Base-by-base conservation (phyloP, 306 rosid genomes). In the Rubus parviflorus region DNA sequence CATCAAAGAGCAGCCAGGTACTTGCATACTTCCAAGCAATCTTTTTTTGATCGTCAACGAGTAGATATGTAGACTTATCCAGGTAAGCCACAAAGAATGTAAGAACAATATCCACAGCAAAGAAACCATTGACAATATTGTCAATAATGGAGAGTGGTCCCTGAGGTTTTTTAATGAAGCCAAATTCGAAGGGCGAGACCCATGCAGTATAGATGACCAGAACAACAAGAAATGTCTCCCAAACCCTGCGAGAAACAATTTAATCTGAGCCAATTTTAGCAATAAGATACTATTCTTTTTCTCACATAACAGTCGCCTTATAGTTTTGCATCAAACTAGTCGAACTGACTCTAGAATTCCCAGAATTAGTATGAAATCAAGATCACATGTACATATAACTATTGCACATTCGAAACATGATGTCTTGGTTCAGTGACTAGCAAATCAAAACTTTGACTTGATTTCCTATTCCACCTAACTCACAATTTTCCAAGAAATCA, bases 141-240 rank as follows among this genome's bases (percentile, higher is more conserved):
- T 92, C 99, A 0, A 78, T 23, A 38, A 89, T 70, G 40, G 97
- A 75, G 45, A 96, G 94, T 0, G 92, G 93, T 17, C 74, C 75
- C 58, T 81, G 64, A 38, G 98, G 98, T 75, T 89, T 89, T 64
- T 63, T 72, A 1, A 96, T 91, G 77, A 96, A 96, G 17, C 98
- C 99, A 15, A 96, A 92, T 76, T 96, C 99, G 43, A 96, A 92
- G 2, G 99, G 99, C 13, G 99, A 96, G 16, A 86, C 98, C 99
- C 99, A 96, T 15, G 97, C 98, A 45, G 99, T 92, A 66, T 96
- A 96, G 68, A 87, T 58, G 14, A 92, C 99, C 61, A 96, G 86
- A 80, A 83, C 66, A 56, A 96, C 80, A 6, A 96, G 92, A 65
- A 85, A 91, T 52, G 91, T 86, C 74, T 91, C 88, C 99, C 98